Conservation (phyloP, 371 early-diverging fungal genomes). For the Capniomyces stellatus region DNA sequence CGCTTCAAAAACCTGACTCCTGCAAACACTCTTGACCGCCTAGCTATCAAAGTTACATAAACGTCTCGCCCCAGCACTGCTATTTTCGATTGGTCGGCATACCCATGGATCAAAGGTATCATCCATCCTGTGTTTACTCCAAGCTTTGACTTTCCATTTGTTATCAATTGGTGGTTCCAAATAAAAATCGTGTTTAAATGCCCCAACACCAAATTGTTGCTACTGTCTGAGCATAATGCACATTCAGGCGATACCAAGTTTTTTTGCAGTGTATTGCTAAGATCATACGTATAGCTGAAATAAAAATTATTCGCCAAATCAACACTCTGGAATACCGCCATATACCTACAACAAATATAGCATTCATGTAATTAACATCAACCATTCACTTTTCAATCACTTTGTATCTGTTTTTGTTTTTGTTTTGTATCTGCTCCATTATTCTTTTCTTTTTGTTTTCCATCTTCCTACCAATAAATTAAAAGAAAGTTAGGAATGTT, state of each 20-base stretch:
- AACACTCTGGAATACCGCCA: constrained; percentile 20
- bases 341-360: constrained; percentile 4
- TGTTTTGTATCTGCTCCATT: too few species aligned
- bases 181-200: constrained; percentile 72
- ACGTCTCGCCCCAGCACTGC: constrained; percentile 69
- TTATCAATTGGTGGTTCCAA: constrained; percentile 79
- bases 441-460: neutral
- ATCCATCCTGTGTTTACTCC: constrained; percentile 63
- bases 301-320: constrained; percentile 25
- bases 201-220: constrained; percentile 3
- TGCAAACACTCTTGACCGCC: constrained; percentile 85
- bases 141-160: constrained; percentile 44
- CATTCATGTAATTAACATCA: too few species aligned
- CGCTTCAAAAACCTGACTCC: constrained; percentile 94
- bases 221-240: constrained; percentile 1
- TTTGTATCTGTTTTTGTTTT: too few species aligned
- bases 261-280: constrained; percentile 75
- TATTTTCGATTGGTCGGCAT: constrained; percentile 84
- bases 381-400: too few species aligned
- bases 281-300: constrained; percentile 77
- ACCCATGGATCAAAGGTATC: constrained; percentile 83
- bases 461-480: neutral
- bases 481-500: neutral
- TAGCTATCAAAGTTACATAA: constrained; percentile 80
- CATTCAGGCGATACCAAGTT: constrained; percentile 47